A percentile compares a stretch with the other conserved stretches of the same genome.
Evolutionary conservation across 371 early-diverging fungal species (phyloP).

Genomic region (Capillidium rhysosporum): DNA sequence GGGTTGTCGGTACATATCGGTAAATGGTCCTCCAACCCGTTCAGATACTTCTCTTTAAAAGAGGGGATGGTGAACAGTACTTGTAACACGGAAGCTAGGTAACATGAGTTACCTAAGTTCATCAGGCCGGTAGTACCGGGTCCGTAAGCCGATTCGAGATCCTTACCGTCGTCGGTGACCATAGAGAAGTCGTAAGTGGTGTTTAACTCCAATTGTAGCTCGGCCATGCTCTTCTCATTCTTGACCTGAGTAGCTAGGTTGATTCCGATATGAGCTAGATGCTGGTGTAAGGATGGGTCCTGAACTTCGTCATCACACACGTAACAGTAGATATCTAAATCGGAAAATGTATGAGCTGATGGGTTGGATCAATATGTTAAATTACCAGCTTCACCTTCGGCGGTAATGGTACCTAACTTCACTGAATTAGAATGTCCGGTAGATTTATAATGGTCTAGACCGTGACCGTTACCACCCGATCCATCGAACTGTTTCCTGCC

Average conservation of each 20-base stretch:
- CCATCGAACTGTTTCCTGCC: constrained; percentile 91
- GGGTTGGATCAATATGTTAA: background rate
- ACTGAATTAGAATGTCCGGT: constrained; percentile 72
- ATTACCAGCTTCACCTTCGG: constrained; percentile 84
- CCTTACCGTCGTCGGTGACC: constrained; percentile 87
- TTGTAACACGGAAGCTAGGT: constrained; percentile 87
- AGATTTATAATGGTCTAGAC: constrained; percentile 61
- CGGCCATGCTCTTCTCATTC: constrained; percentile 82
- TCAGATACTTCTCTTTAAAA: constrained; percentile 36
- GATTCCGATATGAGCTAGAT: constrained; percentile 77
- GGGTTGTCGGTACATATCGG: constrained; percentile 34
- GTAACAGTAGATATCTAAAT: constrained; percentile 80
- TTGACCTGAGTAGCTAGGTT: constrained; percentile 58
- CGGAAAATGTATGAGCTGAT: background rate
- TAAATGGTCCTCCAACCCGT: constrained; percentile 36
- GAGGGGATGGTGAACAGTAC: constrained; percentile 49
- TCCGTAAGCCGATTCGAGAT: constrained; percentile 61
- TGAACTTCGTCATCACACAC: constrained; percentile 61
- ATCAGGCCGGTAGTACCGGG: constrained; percentile 81
- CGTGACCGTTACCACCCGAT: constrained; percentile 98
- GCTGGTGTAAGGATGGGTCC: constrained; percentile 56
- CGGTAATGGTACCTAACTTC: constrained; percentile 91
- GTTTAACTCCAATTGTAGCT: constrained; percentile 91
- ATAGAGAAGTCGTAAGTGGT: constrained; percentile 91
- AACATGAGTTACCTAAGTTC: constrained; percentile 94